Base-by-base conservation (phyloP, 352 stramenopile genomes). In the Globisporangium middletonii region DNA sequence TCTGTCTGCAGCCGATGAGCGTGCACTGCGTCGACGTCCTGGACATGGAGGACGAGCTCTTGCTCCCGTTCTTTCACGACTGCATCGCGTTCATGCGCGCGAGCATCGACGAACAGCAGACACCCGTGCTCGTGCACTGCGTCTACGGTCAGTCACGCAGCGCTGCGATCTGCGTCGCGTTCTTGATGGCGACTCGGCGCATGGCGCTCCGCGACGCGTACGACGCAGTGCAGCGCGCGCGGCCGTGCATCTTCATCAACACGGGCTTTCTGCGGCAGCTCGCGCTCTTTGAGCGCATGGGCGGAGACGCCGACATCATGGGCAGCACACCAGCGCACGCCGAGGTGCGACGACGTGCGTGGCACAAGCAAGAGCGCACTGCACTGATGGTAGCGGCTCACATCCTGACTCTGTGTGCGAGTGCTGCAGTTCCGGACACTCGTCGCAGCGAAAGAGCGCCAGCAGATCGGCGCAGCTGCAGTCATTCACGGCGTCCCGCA, bases 221-320 rank as follows among this genome's bases (percentile, higher is more conserved):
- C 56, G 63, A 86, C 33, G 49, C 64, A 5, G 81, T 94, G 44
- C 71, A 88, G 37, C 50, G 53, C 44, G 79, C 79, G 53, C 66
- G 84, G 11, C 75, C 77, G 18, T 94, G 84, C 50, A 90, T 92
- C 51, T 77, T 79, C 54, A 91, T 94, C 52, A 94, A 94, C 48
- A 44, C 71, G 28, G 80, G 84, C 0, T 94, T 94, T 42, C 61
- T 94, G 15, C 56, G 65, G 8, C 84, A 94, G 52, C 57, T 94
- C 23, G 74, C 84, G 41, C 62, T 92, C 3, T 92, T 89, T 53
- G 54, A 82, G 47, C 68, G 69, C 9, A 92, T 94, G 84, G 57
- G 50, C 28, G 72, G 60, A 9, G 46, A 86, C 38, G 53, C 69
- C 0, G 59, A 74, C 2, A 50, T 80, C 16, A 65, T 72, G 43